Conservation (phyloP, 2,329 filamentous ascomycete genomes). For the Allantophomopsis lycopodina region DNA sequence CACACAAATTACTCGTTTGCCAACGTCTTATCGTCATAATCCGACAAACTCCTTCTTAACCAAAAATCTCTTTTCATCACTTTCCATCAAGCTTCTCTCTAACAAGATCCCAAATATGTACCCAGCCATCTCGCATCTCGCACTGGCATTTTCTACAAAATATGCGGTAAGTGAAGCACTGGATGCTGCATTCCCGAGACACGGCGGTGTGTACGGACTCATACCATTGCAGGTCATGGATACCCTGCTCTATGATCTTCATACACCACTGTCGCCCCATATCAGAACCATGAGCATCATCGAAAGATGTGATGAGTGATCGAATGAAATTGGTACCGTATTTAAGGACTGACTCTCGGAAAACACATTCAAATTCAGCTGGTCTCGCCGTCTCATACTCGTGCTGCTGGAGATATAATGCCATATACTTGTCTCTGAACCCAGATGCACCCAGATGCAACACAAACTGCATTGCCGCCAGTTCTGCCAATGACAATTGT, state of each 20-base stretch:
- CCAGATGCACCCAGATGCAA: too few relatives aligned
- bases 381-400: neutral
- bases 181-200: neutral
- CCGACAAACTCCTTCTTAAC: too few relatives aligned
- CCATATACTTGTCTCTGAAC: too few relatives aligned
- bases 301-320: neutral
- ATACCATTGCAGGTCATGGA: neutral
- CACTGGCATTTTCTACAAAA: neutral
- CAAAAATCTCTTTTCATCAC: too few relatives aligned
- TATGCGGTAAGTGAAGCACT: neutral
- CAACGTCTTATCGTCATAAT: too few relatives aligned
- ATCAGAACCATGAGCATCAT: neutral
- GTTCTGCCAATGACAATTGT: too few relatives aligned
- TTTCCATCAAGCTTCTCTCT: too few relatives aligned
- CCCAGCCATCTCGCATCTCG: neutral
- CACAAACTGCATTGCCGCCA: too few relatives aligned
- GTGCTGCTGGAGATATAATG: neutral
- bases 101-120: neutral
- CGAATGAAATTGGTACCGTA: slow-evolving; percentile 1
- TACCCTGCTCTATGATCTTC: neutral
- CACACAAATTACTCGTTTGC: too few relatives aligned
- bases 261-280: neutral
- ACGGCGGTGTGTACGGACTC: neutral
- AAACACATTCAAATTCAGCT: neutral
- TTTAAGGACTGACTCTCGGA: neutral